Evolutionary conservation across 495 filamentous ascomycete species (phyloP), one percentile per base, ranked within the genome.

Genomic region (Beverwykella pulmonaria): DNA sequence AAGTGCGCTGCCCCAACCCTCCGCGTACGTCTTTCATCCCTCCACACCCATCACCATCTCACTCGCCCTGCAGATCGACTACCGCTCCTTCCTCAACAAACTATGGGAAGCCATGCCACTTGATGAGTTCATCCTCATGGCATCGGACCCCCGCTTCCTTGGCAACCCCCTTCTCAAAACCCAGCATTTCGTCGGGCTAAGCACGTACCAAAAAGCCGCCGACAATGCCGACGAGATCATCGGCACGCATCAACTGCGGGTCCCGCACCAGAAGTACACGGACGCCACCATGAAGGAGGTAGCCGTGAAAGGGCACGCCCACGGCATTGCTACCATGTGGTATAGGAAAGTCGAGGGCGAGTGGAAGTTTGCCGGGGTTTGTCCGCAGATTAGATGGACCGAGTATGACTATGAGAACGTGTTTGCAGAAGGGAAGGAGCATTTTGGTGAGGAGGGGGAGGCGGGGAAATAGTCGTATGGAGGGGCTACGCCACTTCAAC

Each of bases 321-420:
- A 92, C 76, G 84, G 82, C 49, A 86, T 84, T 52, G 88, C 87
- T 71, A 83, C 83, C 67, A 84, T 89, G 72, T 88, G 83, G 73
- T 92, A 92, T 74, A 80, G 78, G 54, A 90, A 88, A 81, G 77
- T 90, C n/a, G 76, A 90, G 68, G 88, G 88, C 2, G 83, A 86
- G 55, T 92, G 90, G 90, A 93, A 92, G 77, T 90, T 92, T 76
- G 88, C 88, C 1, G 90, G 90, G 0, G 75, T 93, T 50, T 78
- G 81, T 71, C 90, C 90, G 1, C 78, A 83, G 49, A 87, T 92
- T 56, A 76, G 85, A 34, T 92, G 87, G 87, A 77, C 74, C 61
- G 90, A 93, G 80, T 83, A 86, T 72, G 84, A 89, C 36, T 90
- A 23, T 53, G 49, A 25, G 20, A 29, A 25, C 2, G 4, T 89